Evolutionary conservation across 1,284 basidiomycete genomes (phyloP).

Genomic region (Marasmius sp.): DNA sequence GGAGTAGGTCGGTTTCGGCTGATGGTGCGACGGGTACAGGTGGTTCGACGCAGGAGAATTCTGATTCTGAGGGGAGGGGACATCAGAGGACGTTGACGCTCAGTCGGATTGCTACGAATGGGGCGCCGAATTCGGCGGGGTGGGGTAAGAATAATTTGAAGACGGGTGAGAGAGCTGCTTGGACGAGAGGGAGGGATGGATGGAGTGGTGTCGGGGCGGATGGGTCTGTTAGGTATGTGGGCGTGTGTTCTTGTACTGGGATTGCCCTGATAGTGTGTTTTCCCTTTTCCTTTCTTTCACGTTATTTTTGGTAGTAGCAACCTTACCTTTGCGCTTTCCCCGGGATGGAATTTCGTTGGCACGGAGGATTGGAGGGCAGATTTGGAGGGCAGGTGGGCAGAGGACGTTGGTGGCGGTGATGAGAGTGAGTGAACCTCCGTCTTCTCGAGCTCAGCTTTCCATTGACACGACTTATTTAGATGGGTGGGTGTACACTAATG

Average conservation of each 20-base stretch:
- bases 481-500: slow-evolving; percentile 79
- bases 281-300: slow-evolving; percentile 7
- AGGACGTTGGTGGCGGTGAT: slow-evolving; percentile 36
- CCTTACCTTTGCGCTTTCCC: slow-evolving; percentile 69
- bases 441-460: not conserved
- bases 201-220: slow-evolving; percentile 57
- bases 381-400: slow-evolving; percentile 53
- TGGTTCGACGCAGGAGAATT: not conserved
- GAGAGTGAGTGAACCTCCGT: slow-evolving; percentile 33
- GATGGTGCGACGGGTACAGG: not conserved
- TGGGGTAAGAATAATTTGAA: slow-evolving; percentile 63
- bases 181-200: slow-evolving; percentile 73
- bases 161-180: slow-evolving; percentile 55
- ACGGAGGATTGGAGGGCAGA: slow-evolving; percentile 77
- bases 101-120: not conserved
- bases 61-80: not conserved
- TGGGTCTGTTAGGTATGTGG: slow-evolving; percentile 64
- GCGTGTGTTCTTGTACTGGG: slow-evolving; percentile 9
- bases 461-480: slow-evolving; percentile 33
- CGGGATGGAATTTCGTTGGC: slow-evolving; percentile 70
- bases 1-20: not conserved
- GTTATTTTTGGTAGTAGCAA: slow-evolving; percentile 54
- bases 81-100: not conserved
- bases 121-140: slow-evolving; percentile 16
- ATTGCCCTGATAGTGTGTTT: not conserved